A percentile compares a stretch with the other conserved stretches of the same genome.
phyloP scores from a whole-genome alignment of 257 asterid species.

The Nicotiana knightiana region DNA sequence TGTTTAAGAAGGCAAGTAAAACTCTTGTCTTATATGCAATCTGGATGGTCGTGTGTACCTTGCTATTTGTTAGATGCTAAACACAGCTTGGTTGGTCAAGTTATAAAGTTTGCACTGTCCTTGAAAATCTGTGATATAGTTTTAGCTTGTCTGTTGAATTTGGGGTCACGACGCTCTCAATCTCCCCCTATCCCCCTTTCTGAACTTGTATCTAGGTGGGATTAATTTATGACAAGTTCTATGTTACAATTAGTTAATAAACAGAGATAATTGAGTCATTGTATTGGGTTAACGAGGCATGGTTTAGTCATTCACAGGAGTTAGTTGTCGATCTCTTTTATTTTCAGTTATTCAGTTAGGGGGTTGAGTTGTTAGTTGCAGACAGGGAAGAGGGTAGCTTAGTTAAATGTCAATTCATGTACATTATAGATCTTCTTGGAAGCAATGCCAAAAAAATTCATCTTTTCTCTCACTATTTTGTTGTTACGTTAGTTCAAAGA shows the following conservation, averaged over 20 bases:
- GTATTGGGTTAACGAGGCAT: background rate
- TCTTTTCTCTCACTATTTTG: background rate
- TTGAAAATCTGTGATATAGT: no score
- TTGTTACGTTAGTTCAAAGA: background rate
- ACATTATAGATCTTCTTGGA: background rate
- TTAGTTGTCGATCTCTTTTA: background rate
- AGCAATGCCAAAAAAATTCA: background rate
- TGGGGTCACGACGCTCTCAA: no score
- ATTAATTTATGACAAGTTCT: background rate
- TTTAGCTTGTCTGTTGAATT: no score
- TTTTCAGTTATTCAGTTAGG: background rate
- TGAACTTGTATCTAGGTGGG: background rate
- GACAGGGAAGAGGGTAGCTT: background rate
- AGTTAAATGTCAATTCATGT: background rate
- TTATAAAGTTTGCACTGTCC: no score
- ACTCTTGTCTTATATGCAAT: no score
- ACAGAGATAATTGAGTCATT: background rate
- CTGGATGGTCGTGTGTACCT: no score
- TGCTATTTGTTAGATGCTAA: no score
- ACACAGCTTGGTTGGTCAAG: no score
- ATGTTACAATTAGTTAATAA: background rate
- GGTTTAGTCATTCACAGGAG: background rate
- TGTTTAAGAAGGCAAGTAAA: no score
- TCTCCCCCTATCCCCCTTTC: background rate
- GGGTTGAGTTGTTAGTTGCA: background rate